Evolutionary conservation across 805 yeast genomes (phyloP).

Genomic region (Candida nemodendra): DNA sequence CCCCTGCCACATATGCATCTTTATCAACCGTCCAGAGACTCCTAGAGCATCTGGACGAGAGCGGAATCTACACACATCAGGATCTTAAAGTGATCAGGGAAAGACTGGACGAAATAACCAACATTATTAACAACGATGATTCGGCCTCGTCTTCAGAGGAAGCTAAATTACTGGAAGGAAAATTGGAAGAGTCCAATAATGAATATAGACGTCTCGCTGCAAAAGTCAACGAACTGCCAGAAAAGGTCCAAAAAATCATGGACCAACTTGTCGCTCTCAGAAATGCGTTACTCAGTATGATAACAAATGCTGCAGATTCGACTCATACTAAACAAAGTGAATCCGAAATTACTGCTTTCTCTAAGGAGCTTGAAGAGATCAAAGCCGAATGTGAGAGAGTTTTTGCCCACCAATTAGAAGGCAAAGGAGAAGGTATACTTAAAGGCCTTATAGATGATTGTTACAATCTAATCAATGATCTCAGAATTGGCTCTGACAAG

Average conservation of each 20-base stretch:
- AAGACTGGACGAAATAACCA: slow-evolving; percentile 67
- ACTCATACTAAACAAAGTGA: slow-evolving; percentile 26
- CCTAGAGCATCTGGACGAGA: slow-evolving; percentile 77
- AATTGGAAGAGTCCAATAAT: slow-evolving; percentile 60
- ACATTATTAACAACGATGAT: slow-evolving; percentile 56
- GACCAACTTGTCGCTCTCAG: slow-evolving; percentile 63
- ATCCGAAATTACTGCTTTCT: slow-evolving; percentile 14
- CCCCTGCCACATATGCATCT: slow-evolving; percentile 93
- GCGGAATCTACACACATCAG: slow-evolving; percentile 77
- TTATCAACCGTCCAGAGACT: slow-evolving; percentile 82
- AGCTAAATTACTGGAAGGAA: slow-evolving; percentile 54
- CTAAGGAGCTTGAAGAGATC: slow-evolving; percentile 21
- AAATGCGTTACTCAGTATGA: slow-evolving; percentile 53
- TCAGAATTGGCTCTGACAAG: slow-evolving; percentile 46
- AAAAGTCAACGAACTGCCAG: slow-evolving; percentile 52
- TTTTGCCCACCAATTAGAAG: slow-evolving; percentile 15
- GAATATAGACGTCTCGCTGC: slow-evolving; percentile 57
- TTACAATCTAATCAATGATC: slow-evolving; percentile 68
- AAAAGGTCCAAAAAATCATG: slow-evolving; percentile 49
- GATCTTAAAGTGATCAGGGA: slow-evolving; percentile 77
- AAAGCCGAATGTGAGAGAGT: slow-evolving; percentile 24
- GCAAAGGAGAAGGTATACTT: slow-evolving; percentile 45
- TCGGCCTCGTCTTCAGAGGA: slow-evolving; percentile 42
- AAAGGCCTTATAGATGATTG: slow-evolving; percentile 85
- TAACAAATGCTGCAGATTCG: slow-evolving; percentile 37